Conservation (phyloP, 2,329 filamentous ascomycete genomes). For the Ophiostoma ulmi region DNA sequence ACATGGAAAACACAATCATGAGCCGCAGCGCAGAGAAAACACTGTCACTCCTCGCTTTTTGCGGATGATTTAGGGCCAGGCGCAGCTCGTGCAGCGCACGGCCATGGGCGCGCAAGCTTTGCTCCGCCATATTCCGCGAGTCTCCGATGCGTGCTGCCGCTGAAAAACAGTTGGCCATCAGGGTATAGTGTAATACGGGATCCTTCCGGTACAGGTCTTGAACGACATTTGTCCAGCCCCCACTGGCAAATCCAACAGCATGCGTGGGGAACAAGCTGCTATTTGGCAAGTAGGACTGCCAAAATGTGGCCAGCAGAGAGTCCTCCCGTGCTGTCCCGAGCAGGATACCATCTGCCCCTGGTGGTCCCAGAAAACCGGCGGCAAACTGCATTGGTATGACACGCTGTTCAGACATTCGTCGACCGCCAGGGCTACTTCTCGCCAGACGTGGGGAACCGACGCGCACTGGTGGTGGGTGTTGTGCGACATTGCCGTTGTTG, state of each 20-base stretch:
- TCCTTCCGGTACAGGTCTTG: constrained; percentile 26
- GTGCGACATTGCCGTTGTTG: neutral
- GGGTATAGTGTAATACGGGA: constrained; percentile 25
- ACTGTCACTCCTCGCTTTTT: constrained; percentile 26
- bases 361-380: neutral
- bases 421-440: neutral
- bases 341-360: constrained; percentile 19
- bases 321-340: constrained; percentile 23
- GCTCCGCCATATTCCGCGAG: constrained; percentile 24
- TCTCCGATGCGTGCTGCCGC: constrained; percentile 22
- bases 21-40: constrained; percentile 28
- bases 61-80: constrained; percentile 23
- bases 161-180: constrained; percentile 27
- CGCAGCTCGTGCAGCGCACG: constrained; percentile 27
- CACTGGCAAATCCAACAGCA: constrained; percentile 23
- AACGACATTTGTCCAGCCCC: constrained; percentile 28
- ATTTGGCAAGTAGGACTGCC: constrained; percentile 28
- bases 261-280: constrained; percentile 22
- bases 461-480: neutral
- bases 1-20: constrained; percentile 31
- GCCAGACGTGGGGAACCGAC: neutral
- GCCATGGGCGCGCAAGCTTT: constrained; percentile 27
- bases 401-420: constrained; percentile 17
- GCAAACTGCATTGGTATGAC: constrained; percentile 19
- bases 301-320: constrained; percentile 25